Evolutionary conservation across 192 early-diverging fungal genomes (phyloP), one percentile per base, ranked within the genome.

Genomic region (Podila clonocystis): DNA sequence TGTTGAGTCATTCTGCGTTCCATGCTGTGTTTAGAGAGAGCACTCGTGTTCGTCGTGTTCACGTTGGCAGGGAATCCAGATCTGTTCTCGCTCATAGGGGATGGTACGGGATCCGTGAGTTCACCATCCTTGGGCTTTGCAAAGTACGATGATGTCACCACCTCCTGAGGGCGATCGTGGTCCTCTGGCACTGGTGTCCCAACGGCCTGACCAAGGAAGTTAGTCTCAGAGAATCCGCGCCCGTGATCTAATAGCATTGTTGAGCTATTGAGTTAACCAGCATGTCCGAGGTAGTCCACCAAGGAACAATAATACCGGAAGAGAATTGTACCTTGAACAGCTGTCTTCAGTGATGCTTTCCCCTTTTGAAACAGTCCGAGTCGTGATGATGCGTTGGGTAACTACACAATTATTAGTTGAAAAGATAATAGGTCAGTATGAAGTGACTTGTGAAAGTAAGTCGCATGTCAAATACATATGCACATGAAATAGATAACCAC

Each of bases 281-380:
- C 17, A 19, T 9, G 9, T 59, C 50, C 19, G 6, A 52, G 50
- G 7, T 20, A 52, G 3, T 20, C 19, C 8, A 58, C 9, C 7
- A 1, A 9, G 20, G 5, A 15, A 1, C 50, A 19, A 15, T 45
- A 45, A 45, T 45, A 45, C 41, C 8, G 41, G 3, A 17, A 12
- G 41, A 45, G 11, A 9, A 11, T 30, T 5, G 7, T 65, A 80
- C 70, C 71, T 68, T 69, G 50, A 6, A 80, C 62, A 7, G 15
- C 30, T 7, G 55, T 72, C 48, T 33, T 72, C 31, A 52, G 26
- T 2, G 77, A 80, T 12, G 77, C 71, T 55, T 73, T 80, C 8
- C 71, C 77, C 50, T 80, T 80, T 45, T 61, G 72, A 31, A 80
- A 80, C 2, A 80, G 66, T 2, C 77, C 77, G 9, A 69, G 62